Conservation (phyloP, 305 asterid genomes). For the Caryopteris hybrid region DNA sequence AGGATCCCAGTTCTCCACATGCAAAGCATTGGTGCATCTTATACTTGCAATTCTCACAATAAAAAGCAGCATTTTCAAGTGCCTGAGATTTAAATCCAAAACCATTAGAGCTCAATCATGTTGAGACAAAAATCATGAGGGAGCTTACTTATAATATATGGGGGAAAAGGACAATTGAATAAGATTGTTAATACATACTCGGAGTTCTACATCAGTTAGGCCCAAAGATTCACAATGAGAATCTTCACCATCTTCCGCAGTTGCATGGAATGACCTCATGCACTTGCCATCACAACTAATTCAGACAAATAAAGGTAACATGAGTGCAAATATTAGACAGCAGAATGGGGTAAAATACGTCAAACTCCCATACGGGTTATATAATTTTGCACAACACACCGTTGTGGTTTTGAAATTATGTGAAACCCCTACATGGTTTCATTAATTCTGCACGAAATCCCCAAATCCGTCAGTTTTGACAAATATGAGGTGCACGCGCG, state of each 20-base stretch:
- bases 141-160: not conserved
- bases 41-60: conserved; percentile 70
- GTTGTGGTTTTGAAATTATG: too few species aligned
- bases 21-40: conserved; percentile 81
- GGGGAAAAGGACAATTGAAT: not conserved
- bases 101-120: conserved; percentile 3
- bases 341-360: too few species aligned
- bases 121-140: conserved; percentile 2
- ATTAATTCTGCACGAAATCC: too few species aligned
- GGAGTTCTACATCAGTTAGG: conserved; percentile 42
- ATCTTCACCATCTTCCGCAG: conserved; percentile 49
- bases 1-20: conserved; percentile 84
- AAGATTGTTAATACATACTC: conserved; percentile 32
- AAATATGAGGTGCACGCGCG: too few species aligned
- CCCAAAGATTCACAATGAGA: conserved; percentile 63
- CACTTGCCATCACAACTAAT: conserved; percentile 88
- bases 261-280: conserved; percentile 87
- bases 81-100: conserved; percentile 30
- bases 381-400: too few species aligned
- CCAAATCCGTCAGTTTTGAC: too few species aligned
- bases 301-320: not conserved
- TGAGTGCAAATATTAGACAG: conserved; percentile 2
- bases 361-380: too few species aligned
- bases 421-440: too few species aligned
- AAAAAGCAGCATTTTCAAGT: conserved; percentile 29